phyloP scores from a whole-genome alignment of 139 green algal species.

The Coccomyxa sp. region DNA sequence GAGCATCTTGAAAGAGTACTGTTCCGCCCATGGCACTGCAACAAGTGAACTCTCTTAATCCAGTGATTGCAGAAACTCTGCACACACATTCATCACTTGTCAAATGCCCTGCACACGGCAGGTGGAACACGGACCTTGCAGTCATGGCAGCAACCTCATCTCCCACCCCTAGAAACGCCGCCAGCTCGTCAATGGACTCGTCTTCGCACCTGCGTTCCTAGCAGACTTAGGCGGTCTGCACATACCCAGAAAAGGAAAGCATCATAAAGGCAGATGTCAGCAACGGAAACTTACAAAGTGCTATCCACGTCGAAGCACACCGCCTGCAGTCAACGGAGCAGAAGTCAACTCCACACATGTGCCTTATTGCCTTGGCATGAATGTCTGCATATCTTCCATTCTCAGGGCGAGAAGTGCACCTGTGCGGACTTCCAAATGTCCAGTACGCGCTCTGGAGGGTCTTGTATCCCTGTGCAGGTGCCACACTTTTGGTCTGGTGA shows the following conservation, averaged over 20 bases:
- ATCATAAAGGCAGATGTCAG: background rate
- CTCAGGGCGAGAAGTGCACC: no score
- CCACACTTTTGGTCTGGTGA: no score
- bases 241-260: background rate
- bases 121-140: slow-evolving; percentile 36
- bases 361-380: no score
- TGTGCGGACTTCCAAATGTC: no score
- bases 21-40: slow-evolving; percentile 87
- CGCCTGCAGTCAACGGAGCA: slow-evolving; percentile 42
- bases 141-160: slow-evolving; percentile 85
- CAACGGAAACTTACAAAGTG: slow-evolving; percentile 78
- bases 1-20: slow-evolving; percentile 86
- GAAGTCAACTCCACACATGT: no score
- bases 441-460: no score
- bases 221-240: background rate
- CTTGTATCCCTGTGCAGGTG: no score
- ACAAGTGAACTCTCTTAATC: background rate
- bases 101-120: background rate
- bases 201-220: slow-evolving; percentile 72
- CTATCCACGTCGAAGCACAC: slow-evolving; percentile 97
- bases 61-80: background rate
- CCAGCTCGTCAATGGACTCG: slow-evolving; percentile 97
- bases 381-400: no score
- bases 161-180: slow-evolving; percentile 82
- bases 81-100: background rate